Conservation (phyloP, 495 filamentous ascomycete genomes). For the Daldinia grandis region DNA sequence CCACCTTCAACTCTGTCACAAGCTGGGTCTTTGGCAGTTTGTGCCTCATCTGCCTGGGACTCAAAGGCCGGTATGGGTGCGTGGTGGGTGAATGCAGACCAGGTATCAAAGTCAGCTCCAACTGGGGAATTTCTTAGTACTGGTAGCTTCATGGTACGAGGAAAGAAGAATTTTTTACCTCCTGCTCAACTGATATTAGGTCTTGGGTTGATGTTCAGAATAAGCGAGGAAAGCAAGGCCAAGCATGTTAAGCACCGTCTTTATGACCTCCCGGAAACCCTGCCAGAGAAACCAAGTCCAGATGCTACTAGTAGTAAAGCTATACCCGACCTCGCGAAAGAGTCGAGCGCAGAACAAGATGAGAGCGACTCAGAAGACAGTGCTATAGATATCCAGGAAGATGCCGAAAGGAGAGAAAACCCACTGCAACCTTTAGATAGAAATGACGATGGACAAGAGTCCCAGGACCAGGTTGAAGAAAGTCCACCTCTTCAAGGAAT, state of each 20-base stretch:
- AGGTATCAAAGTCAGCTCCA: conserved; percentile 83
- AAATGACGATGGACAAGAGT: conserved; percentile 41
- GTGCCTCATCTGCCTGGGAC: conserved; percentile 90
- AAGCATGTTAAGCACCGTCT: conserved; percentile 80
- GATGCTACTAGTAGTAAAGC: conserved; percentile 7
- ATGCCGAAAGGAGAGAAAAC: conserved; percentile 50
- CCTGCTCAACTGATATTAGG: conserved; percentile 89
- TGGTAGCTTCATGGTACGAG: conserved; percentile 80
- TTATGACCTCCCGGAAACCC: conserved; percentile 51
- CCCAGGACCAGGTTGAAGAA: conserved; percentile 24
- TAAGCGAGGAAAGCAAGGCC: conserved; percentile 86
- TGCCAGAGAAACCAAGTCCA: conserved; percentile 8
- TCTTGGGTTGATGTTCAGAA: conserved; percentile 83
- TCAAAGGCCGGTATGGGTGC: conserved; percentile 94
- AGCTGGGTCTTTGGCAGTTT: conserved; percentile 83
- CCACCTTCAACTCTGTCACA: conserved; percentile 91
- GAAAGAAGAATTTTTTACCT: conserved; percentile 89
- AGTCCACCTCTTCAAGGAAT: conserved; percentile 43
- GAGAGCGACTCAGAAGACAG: conserved; percentile 37
- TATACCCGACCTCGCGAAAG: conserved; percentile 1
- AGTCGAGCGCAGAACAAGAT: conserved; percentile 18
- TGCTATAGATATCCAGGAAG: conserved; percentile 34
- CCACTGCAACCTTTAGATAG: conserved; percentile 53
- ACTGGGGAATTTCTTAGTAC: conserved; percentile 80
- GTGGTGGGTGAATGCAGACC: conserved; percentile 89